Evolutionary conservation across 2,329 filamentous ascomycete genomes (phyloP).

Genomic region (Colletotrichum cuscutae): DNA sequence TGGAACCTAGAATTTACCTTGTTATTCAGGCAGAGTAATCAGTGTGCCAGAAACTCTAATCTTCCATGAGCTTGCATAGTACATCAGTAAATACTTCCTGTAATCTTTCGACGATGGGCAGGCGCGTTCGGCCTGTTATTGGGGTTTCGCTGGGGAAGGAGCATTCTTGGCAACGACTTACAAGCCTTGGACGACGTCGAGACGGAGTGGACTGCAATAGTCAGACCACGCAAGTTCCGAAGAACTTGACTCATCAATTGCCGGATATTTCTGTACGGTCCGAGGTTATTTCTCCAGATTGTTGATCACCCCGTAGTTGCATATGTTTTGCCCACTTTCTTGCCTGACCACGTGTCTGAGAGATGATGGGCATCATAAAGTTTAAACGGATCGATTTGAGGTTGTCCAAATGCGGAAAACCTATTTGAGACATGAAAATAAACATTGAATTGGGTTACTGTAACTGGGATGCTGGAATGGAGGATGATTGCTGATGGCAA

Average conservation of each 20-base stretch:
- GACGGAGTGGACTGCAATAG: neutral
- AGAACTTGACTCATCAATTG: neutral
- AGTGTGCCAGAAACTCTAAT: neutral
- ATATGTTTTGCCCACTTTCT: neutral
- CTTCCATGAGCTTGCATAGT: neutral
- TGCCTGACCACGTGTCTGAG: neutral
- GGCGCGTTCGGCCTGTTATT: neutral
- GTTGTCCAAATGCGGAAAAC: neutral
- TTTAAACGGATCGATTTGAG: neutral
- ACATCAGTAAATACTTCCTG: neutral
- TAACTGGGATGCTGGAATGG: conserved; percentile 4
- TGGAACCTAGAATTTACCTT: neutral
- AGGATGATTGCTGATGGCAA: conserved; percentile 26
- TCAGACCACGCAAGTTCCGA: neutral
- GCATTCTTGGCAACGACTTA: neutral
- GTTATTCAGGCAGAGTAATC: neutral
- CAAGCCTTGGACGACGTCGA: neutral
- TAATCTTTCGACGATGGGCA: neutral
- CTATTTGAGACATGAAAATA: conserved; percentile 17
- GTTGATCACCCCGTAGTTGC: neutral
- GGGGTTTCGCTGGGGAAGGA: neutral
- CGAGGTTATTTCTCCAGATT: neutral
- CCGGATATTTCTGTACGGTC: neutral
- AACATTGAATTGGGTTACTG: neutral
- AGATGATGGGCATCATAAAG: neutral